Evolutionary conservation across 1,139 yeast genomes (phyloP).

Genomic region (Kodamaea suecica): DNA sequence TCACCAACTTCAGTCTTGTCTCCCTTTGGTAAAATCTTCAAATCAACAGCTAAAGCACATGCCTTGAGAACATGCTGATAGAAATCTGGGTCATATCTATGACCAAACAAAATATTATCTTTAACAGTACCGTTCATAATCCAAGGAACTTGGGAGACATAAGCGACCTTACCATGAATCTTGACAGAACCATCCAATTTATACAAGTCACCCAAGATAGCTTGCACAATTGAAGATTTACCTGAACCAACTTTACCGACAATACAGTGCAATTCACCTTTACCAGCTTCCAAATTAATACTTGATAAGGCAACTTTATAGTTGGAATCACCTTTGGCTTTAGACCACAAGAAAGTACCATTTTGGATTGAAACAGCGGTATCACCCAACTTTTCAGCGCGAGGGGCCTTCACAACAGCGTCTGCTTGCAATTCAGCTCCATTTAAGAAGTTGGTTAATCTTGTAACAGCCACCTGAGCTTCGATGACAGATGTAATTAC

Average conservation of each 20-base stretch:
- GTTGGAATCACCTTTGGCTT: constrained; percentile 56
- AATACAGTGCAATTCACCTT: constrained; percentile 82
- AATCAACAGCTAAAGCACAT: constrained; percentile 79
- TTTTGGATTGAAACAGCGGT: constrained; percentile 63
- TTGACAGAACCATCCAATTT: constrained; percentile 72
- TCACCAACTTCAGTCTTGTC: constrained; percentile 93
- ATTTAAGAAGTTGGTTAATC: constrained; percentile 71
- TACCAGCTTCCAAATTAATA: constrained; percentile 65
- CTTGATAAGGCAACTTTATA: constrained; percentile 75
- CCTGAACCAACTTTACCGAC: constrained; percentile 95
- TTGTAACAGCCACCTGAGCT: constrained; percentile 80
- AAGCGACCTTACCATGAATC: constrained; percentile 79
- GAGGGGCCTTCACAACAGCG: constrained; percentile 62
- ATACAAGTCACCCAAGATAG: constrained; percentile 81
- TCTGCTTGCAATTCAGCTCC: constrained; percentile 80
- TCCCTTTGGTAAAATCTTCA: constrained; percentile 78
- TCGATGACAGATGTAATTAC: constrained; percentile 84
- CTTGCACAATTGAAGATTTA: constrained; percentile 81
- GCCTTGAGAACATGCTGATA: constrained; percentile 80
- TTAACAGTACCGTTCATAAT: constrained; percentile 90
- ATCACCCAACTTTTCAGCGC: constrained; percentile 56
- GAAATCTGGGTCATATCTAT: constrained; percentile 74
- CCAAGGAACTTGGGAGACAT: constrained; percentile 91
- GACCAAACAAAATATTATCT: constrained; percentile 89
- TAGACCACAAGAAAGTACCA: constrained; percentile 88